Percentiles rank a stretch among this genome's conserved stretches.
phyloP scores from a whole-genome alignment of 495 filamentous ascomycete species.

The Cercophora sp. region DNA sequence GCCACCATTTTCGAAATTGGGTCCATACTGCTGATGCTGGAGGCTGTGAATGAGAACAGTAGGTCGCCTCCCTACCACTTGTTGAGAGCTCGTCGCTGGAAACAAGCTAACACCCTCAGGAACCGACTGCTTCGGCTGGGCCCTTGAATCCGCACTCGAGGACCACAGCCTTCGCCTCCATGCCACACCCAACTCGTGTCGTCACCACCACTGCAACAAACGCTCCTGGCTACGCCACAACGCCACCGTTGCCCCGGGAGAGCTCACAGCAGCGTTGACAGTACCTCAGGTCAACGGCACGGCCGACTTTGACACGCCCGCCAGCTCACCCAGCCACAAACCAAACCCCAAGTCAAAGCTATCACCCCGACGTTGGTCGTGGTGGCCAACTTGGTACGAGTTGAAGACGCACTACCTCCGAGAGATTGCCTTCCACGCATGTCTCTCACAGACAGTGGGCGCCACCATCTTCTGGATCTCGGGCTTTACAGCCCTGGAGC shows the following conservation, averaged over 20 bases:
- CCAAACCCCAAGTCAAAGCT: neutral
- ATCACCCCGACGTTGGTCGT: conserved; percentile 43
- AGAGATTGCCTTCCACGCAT: conserved; percentile 66
- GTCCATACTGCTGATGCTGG: conserved; percentile 59
- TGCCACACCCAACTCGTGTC: conserved; percentile 35
- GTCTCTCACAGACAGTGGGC: conserved; percentile 47
- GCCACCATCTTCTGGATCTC: conserved; percentile 65
- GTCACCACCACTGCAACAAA: conserved; percentile 51
- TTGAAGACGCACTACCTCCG: conserved; percentile 59
- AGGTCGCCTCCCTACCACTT: neutral
- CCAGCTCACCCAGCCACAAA: no score
- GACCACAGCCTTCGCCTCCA: conserved; percentile 26
- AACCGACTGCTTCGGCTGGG: conserved; percentile 69
- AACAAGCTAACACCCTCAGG: conserved; percentile 1
- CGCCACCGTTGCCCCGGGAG: neutral
- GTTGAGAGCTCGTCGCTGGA: neutral
- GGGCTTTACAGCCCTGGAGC: conserved; percentile 61
- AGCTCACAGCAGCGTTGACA: neutral
- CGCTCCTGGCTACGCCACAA: conserved; percentile 11
- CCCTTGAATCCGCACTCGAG: conserved; percentile 49
- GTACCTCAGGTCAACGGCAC: neutral
- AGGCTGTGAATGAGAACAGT: conserved; percentile 65
- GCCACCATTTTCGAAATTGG: conserved; percentile 67
- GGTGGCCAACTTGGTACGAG: conserved; percentile 57
- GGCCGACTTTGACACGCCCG: neutral